Percentiles rank a stretch among this genome's conserved stretches.
phyloP scores from a whole-genome alignment of 2,329 filamentous ascomycete species.

The Fusarium concolor region DNA sequence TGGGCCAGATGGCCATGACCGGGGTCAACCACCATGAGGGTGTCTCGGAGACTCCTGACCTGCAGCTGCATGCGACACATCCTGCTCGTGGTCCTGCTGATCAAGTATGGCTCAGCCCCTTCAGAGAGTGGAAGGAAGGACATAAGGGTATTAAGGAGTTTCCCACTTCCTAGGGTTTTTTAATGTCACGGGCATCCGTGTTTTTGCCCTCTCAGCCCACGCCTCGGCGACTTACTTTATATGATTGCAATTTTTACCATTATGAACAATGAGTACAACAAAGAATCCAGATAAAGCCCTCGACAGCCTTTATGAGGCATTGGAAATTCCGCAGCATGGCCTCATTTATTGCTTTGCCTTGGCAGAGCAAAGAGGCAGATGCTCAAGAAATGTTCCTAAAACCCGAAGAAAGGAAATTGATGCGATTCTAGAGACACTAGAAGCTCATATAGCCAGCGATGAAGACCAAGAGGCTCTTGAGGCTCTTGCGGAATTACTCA shows the following conservation, averaged over 20 bases:
- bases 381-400: no score
- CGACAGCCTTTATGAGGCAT: conserved; percentile 11
- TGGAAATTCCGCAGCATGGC: not conserved
- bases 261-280: not conserved
- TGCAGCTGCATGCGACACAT: conserved; percentile 15
- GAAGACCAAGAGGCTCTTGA: not conserved
- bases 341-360: not conserved
- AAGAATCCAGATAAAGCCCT: not conserved
- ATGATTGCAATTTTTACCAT: no score
- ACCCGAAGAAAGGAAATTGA: not conserved
- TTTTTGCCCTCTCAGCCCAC: no score
- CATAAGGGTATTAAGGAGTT: not conserved
- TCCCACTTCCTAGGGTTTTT: not conserved
- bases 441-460: not conserved
- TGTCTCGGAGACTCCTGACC: not conserved
- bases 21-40: not conserved
- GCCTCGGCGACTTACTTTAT: no score
- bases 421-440: not conserved
- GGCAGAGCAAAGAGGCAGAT: not conserved
- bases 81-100: not conserved
- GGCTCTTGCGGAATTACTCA: not conserved
- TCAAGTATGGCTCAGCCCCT: conserved; percentile 2
- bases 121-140: not conserved
- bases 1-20: not conserved
- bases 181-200: not conserved